Conservation (phyloP, 2,329 filamentous ascomycete species). For the Fusarium fujikuroi region DNA sequence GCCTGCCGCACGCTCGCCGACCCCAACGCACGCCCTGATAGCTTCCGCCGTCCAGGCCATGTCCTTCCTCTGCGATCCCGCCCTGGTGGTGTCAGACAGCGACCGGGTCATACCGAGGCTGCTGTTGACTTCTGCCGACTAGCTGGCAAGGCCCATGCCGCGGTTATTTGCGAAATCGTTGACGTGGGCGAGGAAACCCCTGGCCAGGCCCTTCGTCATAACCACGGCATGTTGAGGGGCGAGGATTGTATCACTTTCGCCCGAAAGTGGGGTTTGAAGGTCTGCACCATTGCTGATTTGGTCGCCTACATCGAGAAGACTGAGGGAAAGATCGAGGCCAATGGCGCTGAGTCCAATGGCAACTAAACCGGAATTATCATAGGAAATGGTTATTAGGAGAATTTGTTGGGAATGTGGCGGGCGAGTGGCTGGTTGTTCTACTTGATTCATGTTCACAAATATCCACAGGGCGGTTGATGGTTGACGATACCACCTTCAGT, state of each 20-base stretch:
- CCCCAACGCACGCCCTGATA: constrained; percentile 62
- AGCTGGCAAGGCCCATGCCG: constrained; percentile 80
- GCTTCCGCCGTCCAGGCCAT: constrained; percentile 87
- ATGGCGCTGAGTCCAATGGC: constrained; percentile 42
- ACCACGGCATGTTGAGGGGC: constrained; percentile 89
- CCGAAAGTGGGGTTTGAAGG: constrained; percentile 86
- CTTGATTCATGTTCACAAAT: constrained; percentile 4
- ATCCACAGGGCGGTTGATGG: constrained; percentile 15
- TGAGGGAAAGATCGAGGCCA: constrained; percentile 68
- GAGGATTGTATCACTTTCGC: constrained; percentile 92
- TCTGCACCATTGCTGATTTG: constrained; percentile 95
- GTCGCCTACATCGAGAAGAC: constrained; percentile 81
- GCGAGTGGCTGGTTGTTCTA: neutral
- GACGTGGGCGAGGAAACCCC: constrained; percentile 81
- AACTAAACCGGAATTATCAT: constrained; percentile 20
- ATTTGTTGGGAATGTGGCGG: neutral
- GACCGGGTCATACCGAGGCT: constrained; percentile 92
- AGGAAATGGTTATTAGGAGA: neutral
- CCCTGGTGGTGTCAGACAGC: constrained; percentile 81
- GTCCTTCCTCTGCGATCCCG: constrained; percentile 85
- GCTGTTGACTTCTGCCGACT: constrained; percentile 89
- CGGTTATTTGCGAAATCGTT: constrained; percentile 91
- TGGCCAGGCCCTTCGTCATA: constrained; percentile 72
- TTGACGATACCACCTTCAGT: constrained; percentile 6
- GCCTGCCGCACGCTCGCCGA: constrained; percentile 83